Conservation (phyloP, 306 rosid species). For the Argentina anserina region DNA sequence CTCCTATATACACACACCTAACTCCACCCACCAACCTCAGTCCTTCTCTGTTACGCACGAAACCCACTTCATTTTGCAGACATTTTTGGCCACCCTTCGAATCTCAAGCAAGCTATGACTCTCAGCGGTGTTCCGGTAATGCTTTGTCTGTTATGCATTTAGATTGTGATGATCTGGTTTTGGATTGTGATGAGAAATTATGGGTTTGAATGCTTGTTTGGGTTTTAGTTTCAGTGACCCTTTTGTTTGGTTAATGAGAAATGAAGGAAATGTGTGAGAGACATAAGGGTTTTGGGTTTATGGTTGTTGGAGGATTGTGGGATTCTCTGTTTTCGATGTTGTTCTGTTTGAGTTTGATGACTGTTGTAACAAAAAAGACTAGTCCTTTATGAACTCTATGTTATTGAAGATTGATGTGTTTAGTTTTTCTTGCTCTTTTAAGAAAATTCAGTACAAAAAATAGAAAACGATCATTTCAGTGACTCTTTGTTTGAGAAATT, state of each 20-base stretch:
- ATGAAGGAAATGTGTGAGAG: not conserved
- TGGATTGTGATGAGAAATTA: not conserved
- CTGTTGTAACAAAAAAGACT: not conserved
- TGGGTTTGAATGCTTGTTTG: not conserved
- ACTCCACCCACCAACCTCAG: slow-evolving; percentile 19
- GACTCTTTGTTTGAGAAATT: not conserved
- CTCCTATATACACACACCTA: not conserved
- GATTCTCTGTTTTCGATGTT: not conserved
- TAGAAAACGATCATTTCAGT: not conserved
- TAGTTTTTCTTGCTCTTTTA: not conserved
- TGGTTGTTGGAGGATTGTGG: not conserved
- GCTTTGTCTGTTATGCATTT: not conserved
- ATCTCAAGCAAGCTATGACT: slow-evolving; percentile 21
- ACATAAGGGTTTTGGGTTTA: not conserved
- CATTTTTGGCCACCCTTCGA: not conserved
- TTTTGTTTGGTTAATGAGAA: slow-evolving; percentile 11
- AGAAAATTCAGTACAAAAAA: not conserved
- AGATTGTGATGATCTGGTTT: not conserved
- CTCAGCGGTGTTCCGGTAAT: slow-evolving; percentile 28
- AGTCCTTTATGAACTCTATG: not conserved
- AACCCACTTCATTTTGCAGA: not conserved
- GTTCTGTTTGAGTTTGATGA: not conserved
- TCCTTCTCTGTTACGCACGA: not conserved
- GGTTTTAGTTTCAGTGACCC: not conserved
- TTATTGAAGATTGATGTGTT: not conserved